phyloP scores from a whole-genome alignment of 2,329 filamentous ascomycete species.

The Gnomoniopsis smithogilvyi region DNA sequence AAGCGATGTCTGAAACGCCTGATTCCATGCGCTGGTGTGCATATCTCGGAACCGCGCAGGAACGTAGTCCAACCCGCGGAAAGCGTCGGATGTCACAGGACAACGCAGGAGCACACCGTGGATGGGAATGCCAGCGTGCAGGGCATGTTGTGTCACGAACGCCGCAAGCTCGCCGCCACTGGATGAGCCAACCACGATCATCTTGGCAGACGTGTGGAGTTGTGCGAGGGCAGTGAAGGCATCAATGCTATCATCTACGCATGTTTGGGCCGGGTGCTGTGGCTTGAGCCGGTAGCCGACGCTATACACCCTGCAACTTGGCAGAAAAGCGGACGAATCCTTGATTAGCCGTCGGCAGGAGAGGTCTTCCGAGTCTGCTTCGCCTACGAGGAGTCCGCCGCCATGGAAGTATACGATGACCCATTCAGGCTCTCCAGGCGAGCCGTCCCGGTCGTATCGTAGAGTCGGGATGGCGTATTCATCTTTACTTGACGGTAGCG shows the following conservation, averaged over 20 bases:
- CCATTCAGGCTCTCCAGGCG: neutral
- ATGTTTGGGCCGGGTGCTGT: conserved; percentile 33
- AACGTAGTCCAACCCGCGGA: conserved; percentile 33
- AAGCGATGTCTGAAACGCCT: conserved; percentile 34
- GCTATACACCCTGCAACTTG: conserved; percentile 36
- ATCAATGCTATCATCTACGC: conserved; percentile 39
- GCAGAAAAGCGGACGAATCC: conserved; percentile 19
- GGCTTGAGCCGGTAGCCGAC: conserved; percentile 45
- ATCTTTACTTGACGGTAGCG: conserved; percentile 31
- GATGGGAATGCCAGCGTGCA: conserved; percentile 23
- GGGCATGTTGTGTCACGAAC: conserved; percentile 34
- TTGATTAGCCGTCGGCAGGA: conserved; percentile 41
- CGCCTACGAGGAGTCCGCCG: conserved; percentile 44
- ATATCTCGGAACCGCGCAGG: conserved; percentile 30
- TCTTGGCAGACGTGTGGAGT: conserved; percentile 11
- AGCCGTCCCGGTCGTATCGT: conserved; percentile 25
- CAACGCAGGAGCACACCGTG: conserved; percentile 43
- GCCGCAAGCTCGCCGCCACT: conserved; percentile 47
- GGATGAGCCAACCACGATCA: conserved; percentile 42
- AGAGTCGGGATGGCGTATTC: conserved; percentile 34
- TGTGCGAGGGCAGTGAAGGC: conserved; percentile 28
- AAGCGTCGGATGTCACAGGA: conserved; percentile 45
- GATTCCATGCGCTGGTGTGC: conserved; percentile 37
- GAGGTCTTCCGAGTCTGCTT: conserved; percentile 47
- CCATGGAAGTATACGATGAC: conserved; percentile 46